These are phyloP conservation scores for Tricladium varicosporioides DNA, from an alignment of 2,329 filamentous ascomycete species.

Conservation along the genomic window DNA sequence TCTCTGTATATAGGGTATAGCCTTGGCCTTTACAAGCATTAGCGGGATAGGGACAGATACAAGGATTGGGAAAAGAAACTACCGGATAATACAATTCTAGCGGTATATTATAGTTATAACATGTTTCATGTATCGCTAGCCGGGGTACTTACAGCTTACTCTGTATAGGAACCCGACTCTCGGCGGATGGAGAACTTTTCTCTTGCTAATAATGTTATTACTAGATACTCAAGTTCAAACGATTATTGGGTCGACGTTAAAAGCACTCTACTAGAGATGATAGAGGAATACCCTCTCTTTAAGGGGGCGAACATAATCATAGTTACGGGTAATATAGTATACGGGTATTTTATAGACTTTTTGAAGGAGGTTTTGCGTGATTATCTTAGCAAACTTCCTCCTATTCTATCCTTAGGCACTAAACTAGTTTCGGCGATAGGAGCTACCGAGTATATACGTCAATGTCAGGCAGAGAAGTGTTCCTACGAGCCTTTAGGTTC, in stretches of 20 bases:
- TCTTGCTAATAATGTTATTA: conserved; percentile 2
- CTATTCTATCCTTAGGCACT: conserved; percentile 1
- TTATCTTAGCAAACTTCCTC: conserved; percentile 3
- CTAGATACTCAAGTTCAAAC: background rate
- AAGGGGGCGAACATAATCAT: background rate
- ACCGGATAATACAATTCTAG: background rate
- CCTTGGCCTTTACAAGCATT: conserved; percentile 7
- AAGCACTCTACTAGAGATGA: background rate
- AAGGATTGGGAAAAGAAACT: conserved; percentile 1
- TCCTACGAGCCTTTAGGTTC: background rate
- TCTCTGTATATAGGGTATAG: conserved; percentile 7
- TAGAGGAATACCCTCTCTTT: conserved; percentile 1
- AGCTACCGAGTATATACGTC: conserved; percentile 5
- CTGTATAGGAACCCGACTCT: conserved; percentile 3
- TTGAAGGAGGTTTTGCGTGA: conserved; percentile 1
- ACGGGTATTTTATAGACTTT: conserved; percentile 1
- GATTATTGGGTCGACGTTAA: conserved; percentile 6
- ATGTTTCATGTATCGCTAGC: conserved; percentile 1
- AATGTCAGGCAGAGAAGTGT: background rate
- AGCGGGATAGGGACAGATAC: background rate
- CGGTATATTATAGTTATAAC: conserved; percentile 6
- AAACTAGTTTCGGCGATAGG: conserved; percentile 2
- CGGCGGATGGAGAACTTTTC: conserved; percentile 8
- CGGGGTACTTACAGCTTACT: background rate
- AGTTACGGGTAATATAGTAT: background rate